Percentiles rank a stretch among this genome's conserved stretches.
These are phyloP conservation scores for Backusella tuberculispora DNA, from an alignment of 192 early-diverging fungal genomes.

Conservation along the genomic window DNA sequence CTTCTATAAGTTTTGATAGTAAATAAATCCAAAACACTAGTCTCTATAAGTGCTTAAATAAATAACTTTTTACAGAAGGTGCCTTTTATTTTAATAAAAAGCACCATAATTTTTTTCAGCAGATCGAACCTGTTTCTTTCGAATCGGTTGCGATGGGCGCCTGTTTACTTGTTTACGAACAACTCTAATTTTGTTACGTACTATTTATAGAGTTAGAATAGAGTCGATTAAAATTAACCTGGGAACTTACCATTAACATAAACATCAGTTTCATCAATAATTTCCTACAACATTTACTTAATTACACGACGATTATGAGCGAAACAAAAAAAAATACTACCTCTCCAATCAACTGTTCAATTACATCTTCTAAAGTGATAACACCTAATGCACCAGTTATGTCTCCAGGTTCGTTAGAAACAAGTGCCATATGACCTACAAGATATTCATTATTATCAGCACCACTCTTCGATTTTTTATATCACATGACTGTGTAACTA, in stretches of 20 bases:
- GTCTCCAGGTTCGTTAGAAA: constrained; percentile 49
- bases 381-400: constrained; percentile 63
- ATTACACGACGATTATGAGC: background rate
- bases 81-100: constrained; percentile 4
- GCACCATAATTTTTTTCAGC: constrained; percentile 2
- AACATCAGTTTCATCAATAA: constrained; percentile 29
- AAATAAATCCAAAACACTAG: background rate
- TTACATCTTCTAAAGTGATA: constrained; percentile 79
- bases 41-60: background rate
- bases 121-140: background rate
- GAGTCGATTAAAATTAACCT: background rate
- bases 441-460: background rate
- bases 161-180: constrained; percentile 46
- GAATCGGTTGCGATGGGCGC: background rate
- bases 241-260: constrained; percentile 21
- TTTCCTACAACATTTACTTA: background rate
- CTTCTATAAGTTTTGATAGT: too few relatives aligned
- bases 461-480: background rate
- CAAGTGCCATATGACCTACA: constrained; percentile 71
- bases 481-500: background rate
- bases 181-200: constrained; percentile 62
- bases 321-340: background rate
- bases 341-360: constrained; percentile 77
- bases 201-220: constrained; percentile 25
- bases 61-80: background rate